phyloP scores from a whole-genome alignment of 1,284 basidiomycete genomes.

The Jaminaea rosea region DNA sequence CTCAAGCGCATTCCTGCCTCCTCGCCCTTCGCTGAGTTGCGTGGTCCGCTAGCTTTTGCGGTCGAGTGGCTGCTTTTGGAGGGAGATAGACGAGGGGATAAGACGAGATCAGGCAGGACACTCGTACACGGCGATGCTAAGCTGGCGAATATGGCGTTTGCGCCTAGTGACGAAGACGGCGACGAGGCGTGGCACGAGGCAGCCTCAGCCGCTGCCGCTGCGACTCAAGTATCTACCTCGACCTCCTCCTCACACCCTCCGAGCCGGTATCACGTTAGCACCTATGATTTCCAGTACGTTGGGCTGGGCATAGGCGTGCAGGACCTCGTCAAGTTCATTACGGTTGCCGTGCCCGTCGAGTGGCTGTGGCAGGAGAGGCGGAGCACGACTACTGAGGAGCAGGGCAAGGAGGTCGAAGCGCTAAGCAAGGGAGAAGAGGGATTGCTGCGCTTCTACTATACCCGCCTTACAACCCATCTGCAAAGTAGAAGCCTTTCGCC shows the following conservation, averaged over 20 bases:
- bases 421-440: slow-evolving; percentile 11
- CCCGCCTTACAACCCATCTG: not conserved
- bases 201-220: too few relatives aligned
- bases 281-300: slow-evolving; percentile 34
- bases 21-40: too few relatives aligned
- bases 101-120: slow-evolving; percentile 2
- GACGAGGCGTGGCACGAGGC: too few relatives aligned
- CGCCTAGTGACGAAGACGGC: not conserved
- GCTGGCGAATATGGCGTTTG: slow-evolving; percentile 26
- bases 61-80: too few relatives aligned
- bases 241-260: not conserved
- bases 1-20: too few relatives aligned
- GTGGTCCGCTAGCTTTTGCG: too few relatives aligned
- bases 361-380: not conserved
- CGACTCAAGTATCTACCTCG: too few relatives aligned
- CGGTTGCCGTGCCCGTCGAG: slow-evolving; percentile 6
- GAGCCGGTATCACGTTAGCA: slow-evolving; percentile 7
- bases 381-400: too few relatives aligned
- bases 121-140: slow-evolving; percentile 31
- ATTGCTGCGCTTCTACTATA: slow-evolving; percentile 13
- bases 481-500: slow-evolving; percentile 1
- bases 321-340: slow-evolving; percentile 25
- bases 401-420: too few relatives aligned
- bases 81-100: too few relatives aligned
- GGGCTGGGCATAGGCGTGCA: slow-evolving; percentile 19